Percentiles rank a stretch among this genome's conserved stretches.
Evolutionary conservation across 2,329 filamentous ascomycete species (phyloP).

Genomic region (Exophiala sp.): DNA sequence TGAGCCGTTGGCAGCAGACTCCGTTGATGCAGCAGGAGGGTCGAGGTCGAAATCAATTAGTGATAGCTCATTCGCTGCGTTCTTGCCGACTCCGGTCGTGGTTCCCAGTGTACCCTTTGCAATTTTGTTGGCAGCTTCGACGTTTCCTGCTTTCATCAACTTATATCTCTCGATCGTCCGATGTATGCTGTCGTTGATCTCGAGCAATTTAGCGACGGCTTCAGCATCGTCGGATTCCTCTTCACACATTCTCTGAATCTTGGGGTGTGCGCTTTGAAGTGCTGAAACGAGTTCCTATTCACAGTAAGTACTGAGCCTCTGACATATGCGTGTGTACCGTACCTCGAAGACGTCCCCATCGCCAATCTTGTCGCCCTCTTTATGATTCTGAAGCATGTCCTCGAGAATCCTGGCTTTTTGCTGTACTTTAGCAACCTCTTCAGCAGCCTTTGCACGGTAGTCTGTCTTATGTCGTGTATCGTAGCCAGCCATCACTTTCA

Average conservation of each 20-base stretch:
- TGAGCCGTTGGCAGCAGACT: slow-evolving; percentile 35
- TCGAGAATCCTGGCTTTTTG: slow-evolving; percentile 90
- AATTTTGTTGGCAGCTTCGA: slow-evolving; percentile 77
- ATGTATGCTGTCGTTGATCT: slow-evolving; percentile 99
- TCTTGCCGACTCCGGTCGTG: slow-evolving; percentile 62
- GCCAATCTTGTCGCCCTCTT: slow-evolving; percentile 72
- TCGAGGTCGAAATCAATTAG: slow-evolving; percentile 82
- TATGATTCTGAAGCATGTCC: slow-evolving; percentile 83
- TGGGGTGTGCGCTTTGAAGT: slow-evolving; percentile 89
- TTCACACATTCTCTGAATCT: slow-evolving; percentile 99
- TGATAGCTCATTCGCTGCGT: slow-evolving; percentile 75
- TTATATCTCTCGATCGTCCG: slow-evolving; percentile 93
- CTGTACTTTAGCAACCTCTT: slow-evolving; percentile 91
- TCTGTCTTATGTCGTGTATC: slow-evolving; percentile 95
- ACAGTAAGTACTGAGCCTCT: slow-evolving; percentile 9
- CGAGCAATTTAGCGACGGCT: slow-evolving; percentile 88
- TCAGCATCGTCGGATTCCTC: slow-evolving; percentile 97
- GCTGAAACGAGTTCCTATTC: slow-evolving; percentile 77
- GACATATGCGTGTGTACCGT: slow-evolving; percentile 14
- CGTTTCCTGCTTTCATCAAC: slow-evolving; percentile 90
- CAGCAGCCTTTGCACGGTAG: slow-evolving; percentile 94
- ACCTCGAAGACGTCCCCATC: slow-evolving; percentile 68
- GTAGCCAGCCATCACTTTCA: slow-evolving; percentile 99
- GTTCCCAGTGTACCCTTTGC: slow-evolving; percentile 74
- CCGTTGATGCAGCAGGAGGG: slow-evolving; percentile 35